phyloP scores from a whole-genome alignment of 352 stramenopile genomes.

The Pseudoperonospora humuli region DNA sequence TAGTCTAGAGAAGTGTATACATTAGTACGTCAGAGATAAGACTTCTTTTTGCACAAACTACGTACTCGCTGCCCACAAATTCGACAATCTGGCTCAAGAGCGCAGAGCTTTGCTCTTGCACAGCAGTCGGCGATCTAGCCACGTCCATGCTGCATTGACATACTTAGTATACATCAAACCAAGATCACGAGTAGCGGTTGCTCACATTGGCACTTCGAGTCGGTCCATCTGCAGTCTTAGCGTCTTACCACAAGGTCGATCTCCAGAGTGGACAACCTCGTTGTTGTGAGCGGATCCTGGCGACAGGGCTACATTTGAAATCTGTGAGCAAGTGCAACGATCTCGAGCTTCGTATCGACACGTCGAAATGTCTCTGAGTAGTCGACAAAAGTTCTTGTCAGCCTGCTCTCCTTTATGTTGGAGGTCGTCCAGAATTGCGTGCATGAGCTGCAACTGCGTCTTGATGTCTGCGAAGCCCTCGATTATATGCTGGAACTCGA shows the following conservation, averaged over 20 bases:
- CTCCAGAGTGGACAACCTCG: neutral
- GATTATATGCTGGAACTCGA: neutral
- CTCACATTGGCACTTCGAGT: constrained; percentile 19
- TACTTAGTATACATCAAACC: neutral
- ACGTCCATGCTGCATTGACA: constrained; percentile 2
- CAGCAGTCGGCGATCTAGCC: neutral
- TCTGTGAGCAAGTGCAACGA: neutral
- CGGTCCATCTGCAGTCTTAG: constrained; percentile 2
- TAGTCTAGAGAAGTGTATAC: too few species aligned
- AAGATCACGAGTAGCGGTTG: neutral
- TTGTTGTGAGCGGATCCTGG: neutral
- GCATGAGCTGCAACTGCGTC: constrained; percentile 20
- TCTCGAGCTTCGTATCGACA: constrained; percentile 5
- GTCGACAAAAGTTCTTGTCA: neutral
- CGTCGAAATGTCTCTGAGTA: constrained; percentile 2
- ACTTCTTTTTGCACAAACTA: neutral
- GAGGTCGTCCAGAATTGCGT: constrained; percentile 12
- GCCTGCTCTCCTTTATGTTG: constrained; percentile 2
- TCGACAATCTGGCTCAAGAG: constrained; percentile 11
- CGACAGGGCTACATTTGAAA: neutral
- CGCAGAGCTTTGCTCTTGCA: constrained; percentile 8
- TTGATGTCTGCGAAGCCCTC: constrained; percentile 14
- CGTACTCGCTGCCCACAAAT: constrained; percentile 6
- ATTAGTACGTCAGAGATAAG: neutral
- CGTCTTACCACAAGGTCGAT: neutral